Evolutionary conservation across 1,139 yeast species (phyloP), one percentile per base, ranked within the genome.

Genomic region (Scheffersomyces lignicola): DNA sequence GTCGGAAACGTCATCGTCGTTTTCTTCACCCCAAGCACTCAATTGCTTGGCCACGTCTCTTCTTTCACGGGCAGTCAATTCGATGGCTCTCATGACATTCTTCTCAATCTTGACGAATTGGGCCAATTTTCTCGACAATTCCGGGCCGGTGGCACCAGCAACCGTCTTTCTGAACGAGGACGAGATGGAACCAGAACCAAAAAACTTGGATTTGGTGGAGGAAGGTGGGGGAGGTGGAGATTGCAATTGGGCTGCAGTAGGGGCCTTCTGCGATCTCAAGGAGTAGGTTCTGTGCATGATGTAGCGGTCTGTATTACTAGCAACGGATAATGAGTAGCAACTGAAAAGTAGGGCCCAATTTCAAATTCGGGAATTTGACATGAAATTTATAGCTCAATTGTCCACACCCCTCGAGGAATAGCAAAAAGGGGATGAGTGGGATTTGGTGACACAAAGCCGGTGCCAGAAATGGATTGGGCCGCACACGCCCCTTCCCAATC

Each of bases 201-300:
- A 92, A 70, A 90, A 90, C 54, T 80, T 81, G 22, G 35, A 34
- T 57, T 77, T 62, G 76, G 90, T 89, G 43, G 96, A 80, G 34
- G 95, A 70, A 34, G 97, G 82, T 34, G 95, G 81, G 43, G 97
- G 97, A 33, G 97, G 96, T 14, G 96, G 95, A 39, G 88, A 78
- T 62, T 86, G 95, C 65, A 90, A 67, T 70, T 92, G 96, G 49
- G 96, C 78, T 42, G 97, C 97, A 41, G 97, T 90, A 42, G 97
- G 97, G 30, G 97, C 97, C 66, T 95, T 86, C 39, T 84, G 69
- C 50, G 89, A 82, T 79, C 98, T 89, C 69, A 92, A 77, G 26
- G 97, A 92, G 67, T 92, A 92, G 35, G 98, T 90, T 83, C 97
- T 86, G 78, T 92, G 97, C 98, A 92, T 92, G 50, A 42, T 72